Evolutionary conservation across 1,284 basidiomycete species (phyloP), one percentile per base, ranked within the genome.

Genomic region (Phenoliferia sp.): DNA sequence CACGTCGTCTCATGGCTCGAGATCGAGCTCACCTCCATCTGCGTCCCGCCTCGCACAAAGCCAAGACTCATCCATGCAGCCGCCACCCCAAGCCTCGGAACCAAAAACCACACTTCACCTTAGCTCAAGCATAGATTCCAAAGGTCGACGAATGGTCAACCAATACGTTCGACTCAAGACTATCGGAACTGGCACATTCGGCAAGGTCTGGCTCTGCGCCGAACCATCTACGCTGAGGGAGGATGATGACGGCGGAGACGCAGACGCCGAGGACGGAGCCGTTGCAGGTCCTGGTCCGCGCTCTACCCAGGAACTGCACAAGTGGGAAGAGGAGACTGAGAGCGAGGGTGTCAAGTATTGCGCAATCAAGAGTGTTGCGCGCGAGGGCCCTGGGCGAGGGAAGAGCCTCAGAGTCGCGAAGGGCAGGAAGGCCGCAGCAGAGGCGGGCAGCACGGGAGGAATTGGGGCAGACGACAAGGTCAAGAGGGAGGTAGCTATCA

Each of bases 401-500:
- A 74, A 74, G 61, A 69, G 66, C 33, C 36, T 75, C 3, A 65
- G 72, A 31, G 61, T 66, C 31, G 73, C 74, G 3, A 71, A 73
- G 59, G 68, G 68, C 17, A 67, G 68, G 33, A 68, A 69, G 61
- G 65, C 63, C 55, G 59, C 66, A 12, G 56, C 28, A 36, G 34
- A 6, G 3, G 33, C 19, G 4, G 52, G 56, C n/a, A 64, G 63
- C 48, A 67, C 64, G 32, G 64, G 62, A 6, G 69, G 70, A 4
- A 74, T 69, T 48, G 71, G 67, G 6, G 69, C 68, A 6, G 90
- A 92, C 77, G 84, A 86, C 74, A 90, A 90, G 81, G 90, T 93
- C 73, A 84, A 86, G 75, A 87, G 87, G 76, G 94, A 99, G 80
- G 97, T 99, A 70, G 95, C 94, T 6, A 95, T 99, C 78, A 94